These are phyloP conservation scores for Saururus chinensis DNA, from an alignment of 164 flowering plant genomes.

Conservation along the genomic window DNA sequence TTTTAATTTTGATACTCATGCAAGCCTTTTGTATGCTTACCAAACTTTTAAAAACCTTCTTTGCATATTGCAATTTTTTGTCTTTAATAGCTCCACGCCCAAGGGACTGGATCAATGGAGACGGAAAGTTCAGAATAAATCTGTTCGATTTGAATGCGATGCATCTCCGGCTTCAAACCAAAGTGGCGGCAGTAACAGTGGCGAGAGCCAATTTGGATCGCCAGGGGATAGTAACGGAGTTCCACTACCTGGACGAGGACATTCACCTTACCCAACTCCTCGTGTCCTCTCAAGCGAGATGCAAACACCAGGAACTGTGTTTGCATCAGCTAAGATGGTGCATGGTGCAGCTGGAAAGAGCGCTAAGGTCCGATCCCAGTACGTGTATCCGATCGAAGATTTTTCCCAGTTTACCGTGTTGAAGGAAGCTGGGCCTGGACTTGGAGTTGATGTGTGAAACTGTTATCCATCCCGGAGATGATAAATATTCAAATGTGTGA, in stretches of 20 bases:
- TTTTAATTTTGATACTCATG: not conserved
- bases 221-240: constrained; percentile 11
- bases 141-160: constrained; percentile 63
- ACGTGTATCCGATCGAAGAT: constrained; percentile 49
- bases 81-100: constrained; percentile 20
- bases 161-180: not conserved
- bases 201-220: constrained; percentile 14
- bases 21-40: not conserved
- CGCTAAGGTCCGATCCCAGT: constrained; percentile 59
- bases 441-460: not conserved
- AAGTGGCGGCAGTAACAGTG: not conserved
- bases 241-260: constrained; percentile 11
- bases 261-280: constrained; percentile 70
- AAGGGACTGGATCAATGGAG: constrained; percentile 13
- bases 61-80: not conserved
- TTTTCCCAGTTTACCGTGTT: constrained; percentile 30
- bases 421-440: constrained; percentile 20
- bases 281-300: constrained; percentile 57
- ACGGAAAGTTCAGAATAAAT: constrained; percentile 28
- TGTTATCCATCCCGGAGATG: not conserved
- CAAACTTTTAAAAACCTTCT: not conserved
- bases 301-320: constrained; percentile 96
- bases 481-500: too few species aligned
- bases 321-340: constrained; percentile 26
- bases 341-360: constrained; percentile 25